Evolutionary conservation across 495 filamentous ascomycete genomes (phyloP).

Genomic region (Daldinia caldariorum): DNA sequence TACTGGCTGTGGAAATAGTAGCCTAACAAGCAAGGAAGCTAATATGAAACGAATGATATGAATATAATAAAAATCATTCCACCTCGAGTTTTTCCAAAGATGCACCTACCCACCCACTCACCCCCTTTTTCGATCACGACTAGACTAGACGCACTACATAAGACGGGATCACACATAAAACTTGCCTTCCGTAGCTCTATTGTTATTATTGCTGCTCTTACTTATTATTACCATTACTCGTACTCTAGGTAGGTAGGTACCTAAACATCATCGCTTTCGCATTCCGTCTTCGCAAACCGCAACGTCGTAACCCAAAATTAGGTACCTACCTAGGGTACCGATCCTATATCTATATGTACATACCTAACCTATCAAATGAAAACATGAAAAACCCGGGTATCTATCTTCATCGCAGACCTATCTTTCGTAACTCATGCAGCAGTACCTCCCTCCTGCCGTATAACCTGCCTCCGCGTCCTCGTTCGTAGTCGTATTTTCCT

Average conservation of each 20-base stretch:
- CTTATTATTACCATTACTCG: too few relatives aligned
- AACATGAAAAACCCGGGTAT: not conserved
- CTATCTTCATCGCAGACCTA: conserved; percentile 1
- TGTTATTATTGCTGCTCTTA: too few relatives aligned
- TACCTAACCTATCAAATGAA: not conserved
- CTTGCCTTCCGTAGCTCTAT: not conserved
- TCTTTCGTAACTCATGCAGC: not conserved
- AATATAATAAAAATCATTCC: too few relatives aligned
- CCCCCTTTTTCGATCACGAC: too few relatives aligned
- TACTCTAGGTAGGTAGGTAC: too few relatives aligned
- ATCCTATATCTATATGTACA: too few relatives aligned
- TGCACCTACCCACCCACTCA: too few relatives aligned
- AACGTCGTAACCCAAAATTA: not conserved
- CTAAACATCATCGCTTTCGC: too few relatives aligned
- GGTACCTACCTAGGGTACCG: not conserved
- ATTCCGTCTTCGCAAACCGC: not conserved
- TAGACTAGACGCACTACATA: conserved; percentile 13
- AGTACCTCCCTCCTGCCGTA: not conserved
- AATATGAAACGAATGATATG: not conserved
- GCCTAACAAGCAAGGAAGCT: not conserved
- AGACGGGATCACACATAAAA: conserved; percentile 19
- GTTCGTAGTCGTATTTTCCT: not conserved
- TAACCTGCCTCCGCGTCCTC: not conserved
- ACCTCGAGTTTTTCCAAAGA: too few relatives aligned
- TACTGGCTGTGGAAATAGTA: not conserved